Base-by-base conservation (phyloP, 306 rosid species). In the Vigna hirtella region DNA sequence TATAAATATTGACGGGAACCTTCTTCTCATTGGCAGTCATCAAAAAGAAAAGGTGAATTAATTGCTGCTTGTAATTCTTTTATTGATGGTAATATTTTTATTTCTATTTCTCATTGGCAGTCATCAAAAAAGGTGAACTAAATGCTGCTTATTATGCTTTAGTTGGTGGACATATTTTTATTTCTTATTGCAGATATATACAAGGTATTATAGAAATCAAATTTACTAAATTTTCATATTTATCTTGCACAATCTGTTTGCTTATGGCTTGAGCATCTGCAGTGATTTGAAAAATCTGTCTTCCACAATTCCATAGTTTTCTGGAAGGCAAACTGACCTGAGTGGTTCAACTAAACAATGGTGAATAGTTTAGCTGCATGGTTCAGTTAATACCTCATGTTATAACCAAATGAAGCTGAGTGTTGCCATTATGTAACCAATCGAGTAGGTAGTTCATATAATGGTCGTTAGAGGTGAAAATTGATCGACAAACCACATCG, bases 1-100 rank as follows among this genome's bases (percentile, higher is more conserved):
- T 84, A 87, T 90, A 82, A 83, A 78, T 72, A 78, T 92, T 34
- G 79, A 86, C 2, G 90, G 85, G 20, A 77, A 20, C 42, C 85
- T 82, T 72, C 77, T 82, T 18, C 75, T 82, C 28, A 64, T 77
- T 32, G 85, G 85, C 52, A 82, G 82, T 63, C 53, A 71, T 82
- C 17, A 64, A 64, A 71, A 77, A 47, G 82, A 70, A 63, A 77
- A 82, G 85, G 85, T 82, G 64, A 63, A 72, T n/a, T 64, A 56
- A 70, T 28, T 70, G 15, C 36, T 11, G 30, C 57, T 40, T 28
- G 76, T 89, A 42, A 66, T n/a, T 6, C 32, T 15, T 7, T 30
- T 18, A 6, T 52, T 38, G 8, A 12, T 66, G 9, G 53, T 38
- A 38, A 38, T 52, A 64, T 36, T 68, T 68, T 30, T 40, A n/a